Evolutionary conservation across 2,329 filamentous ascomycete genomes (phyloP), one percentile per base, ranked within the genome.

Genomic region (Pezicula carpinea): DNA sequence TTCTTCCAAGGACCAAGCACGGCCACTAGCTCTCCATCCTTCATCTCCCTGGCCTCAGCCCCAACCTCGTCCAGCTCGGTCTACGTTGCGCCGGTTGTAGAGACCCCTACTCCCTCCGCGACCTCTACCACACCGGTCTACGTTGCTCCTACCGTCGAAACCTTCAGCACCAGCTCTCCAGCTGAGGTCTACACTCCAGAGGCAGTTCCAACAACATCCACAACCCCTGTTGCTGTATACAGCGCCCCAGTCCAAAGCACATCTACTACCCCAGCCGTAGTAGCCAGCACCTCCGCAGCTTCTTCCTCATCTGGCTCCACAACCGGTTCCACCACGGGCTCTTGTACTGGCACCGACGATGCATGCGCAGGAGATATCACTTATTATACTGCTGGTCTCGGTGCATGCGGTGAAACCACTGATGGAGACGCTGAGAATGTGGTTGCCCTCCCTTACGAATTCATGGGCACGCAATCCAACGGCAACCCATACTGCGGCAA

Each of bases 401-500:
- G 85, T 49, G 68, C 83, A 18, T 93, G 89, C 61, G 87, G 87
- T 45, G 66, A 64, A 32, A 76, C 80, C 55, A 82, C 82, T 68
- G 62, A 71, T 39, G 80, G 81, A 59, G 62, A 66, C 53, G 64
- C 61, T 4, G 72, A 82, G 17, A 72, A 78, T 62, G 80, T 89
- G 50, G 80, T 93, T 48, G 89, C 89, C 50, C 72, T 95, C 44
- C 79, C 85, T 17, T 58, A 73, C 35, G 68, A 59, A 4, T 68
- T 87, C 60, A 89, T 91, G 80, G 82, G 80, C 50, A 53, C 62
- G 0, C 61, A 64, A 46, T 83, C 82, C 59, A 89, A 87, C 70
- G 70, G 66, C 57, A 87, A 90, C 73, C 76, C 79, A 40, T 77
- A 80, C 64, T 93, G 89, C 67, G 82, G 81, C 64, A 77, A 81